These are phyloP conservation scores for Nothopassalora personata DNA, from an alignment of 2,329 filamentous ascomycete genomes.

Conservation along the genomic window DNA sequence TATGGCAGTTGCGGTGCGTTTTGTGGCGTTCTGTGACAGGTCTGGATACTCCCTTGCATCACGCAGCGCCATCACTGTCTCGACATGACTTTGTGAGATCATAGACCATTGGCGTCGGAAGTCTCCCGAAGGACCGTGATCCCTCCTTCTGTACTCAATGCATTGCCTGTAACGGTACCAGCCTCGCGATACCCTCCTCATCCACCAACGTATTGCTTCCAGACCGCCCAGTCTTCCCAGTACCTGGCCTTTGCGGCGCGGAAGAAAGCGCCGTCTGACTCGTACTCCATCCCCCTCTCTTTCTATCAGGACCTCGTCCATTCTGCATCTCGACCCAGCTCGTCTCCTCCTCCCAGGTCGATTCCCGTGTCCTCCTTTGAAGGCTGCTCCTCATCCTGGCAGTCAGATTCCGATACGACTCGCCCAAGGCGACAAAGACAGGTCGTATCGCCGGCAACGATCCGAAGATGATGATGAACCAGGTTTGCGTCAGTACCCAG, in stretches of 20 bases:
- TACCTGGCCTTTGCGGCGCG: background rate
- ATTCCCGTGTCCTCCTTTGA: background rate
- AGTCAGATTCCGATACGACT: background rate
- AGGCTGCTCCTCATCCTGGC: background rate
- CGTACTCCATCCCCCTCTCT: background rate
- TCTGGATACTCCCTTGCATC: too few species aligned
- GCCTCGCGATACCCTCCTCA: background rate
- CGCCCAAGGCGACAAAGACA: slow-evolving; percentile 9
- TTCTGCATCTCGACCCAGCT: background rate
- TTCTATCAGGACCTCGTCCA: background rate
- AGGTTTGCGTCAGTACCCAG: slow-evolving; percentile 15
- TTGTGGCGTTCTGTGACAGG: too few species aligned
- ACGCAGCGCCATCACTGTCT: too few species aligned
- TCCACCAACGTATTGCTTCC: background rate
- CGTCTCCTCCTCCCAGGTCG: background rate
- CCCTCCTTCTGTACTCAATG: too few species aligned
- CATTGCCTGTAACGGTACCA: background rate
- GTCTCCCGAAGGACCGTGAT: too few species aligned
- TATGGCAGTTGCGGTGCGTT: too few species aligned
- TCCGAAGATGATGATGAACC: slow-evolving; percentile 23
- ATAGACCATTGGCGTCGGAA: too few species aligned
- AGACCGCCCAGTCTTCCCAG: background rate
- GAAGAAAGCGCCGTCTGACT: background rate
- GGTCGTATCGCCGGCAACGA: slow-evolving; percentile 14
- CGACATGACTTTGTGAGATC: too few species aligned